Evolutionary conservation across 176 grass and related monocot genomes (phyloP).

Genomic region (Juncus inflexus): DNA sequence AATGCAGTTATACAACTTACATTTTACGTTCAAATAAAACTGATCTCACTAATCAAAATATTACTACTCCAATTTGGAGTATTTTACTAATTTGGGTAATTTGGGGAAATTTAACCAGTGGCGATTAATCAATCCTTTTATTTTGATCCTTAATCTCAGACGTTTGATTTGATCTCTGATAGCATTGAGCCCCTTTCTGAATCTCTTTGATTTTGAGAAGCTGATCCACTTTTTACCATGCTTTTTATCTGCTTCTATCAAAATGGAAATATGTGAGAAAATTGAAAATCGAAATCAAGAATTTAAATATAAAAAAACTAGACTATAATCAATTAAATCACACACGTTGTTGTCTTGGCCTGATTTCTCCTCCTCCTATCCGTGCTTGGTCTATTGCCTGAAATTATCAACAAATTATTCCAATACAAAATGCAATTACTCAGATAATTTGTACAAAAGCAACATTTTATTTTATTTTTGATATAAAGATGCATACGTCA

Average conservation of each 20-base stretch:
- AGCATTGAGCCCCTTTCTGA: constrained; percentile 38
- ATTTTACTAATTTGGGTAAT: constrained; percentile 28
- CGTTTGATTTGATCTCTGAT: constrained; percentile 51
- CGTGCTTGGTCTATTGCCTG: constrained; percentile 54
- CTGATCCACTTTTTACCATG: constrained; percentile 37
- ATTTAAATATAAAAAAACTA: too few species aligned
- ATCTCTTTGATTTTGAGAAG: constrained; percentile 40
- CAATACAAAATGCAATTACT: neutral
- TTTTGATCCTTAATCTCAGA: constrained; percentile 51
- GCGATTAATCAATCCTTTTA: constrained; percentile 41
- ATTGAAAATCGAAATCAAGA: too few species aligned
- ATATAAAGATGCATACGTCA: constrained; percentile 35
- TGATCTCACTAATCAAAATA: too few species aligned
- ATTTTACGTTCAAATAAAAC: too few species aligned
- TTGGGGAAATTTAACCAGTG: constrained; percentile 51
- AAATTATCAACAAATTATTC: constrained; percentile 20
- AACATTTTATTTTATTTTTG: neutral
- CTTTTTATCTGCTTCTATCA: constrained; percentile 29
- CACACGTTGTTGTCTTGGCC: constrained; percentile 33
- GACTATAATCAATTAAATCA: neutral
- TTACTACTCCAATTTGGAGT: constrained; percentile 36
- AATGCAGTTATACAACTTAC: too few species aligned
- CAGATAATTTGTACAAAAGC: neutral
- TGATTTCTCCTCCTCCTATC: constrained; percentile 31
- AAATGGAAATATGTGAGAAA: neutral